A percentile compares a stretch with the other conserved stretches of the same genome.
These are phyloP conservation scores for Bombardia bombarda DNA, from an alignment of 495 filamentous ascomycete species.

Conservation along the genomic window DNA sequence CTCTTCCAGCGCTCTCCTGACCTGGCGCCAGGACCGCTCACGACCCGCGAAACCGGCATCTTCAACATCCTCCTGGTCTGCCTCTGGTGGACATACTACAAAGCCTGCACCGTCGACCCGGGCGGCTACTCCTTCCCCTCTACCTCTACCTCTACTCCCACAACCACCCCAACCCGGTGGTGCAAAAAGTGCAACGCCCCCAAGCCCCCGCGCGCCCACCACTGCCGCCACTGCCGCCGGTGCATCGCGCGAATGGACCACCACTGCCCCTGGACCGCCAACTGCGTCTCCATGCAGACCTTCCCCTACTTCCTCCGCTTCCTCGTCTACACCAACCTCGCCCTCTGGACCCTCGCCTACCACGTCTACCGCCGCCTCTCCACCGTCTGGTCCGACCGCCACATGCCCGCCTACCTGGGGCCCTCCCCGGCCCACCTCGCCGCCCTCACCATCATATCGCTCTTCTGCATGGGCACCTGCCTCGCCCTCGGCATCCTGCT, in stretches of 20 bases:
- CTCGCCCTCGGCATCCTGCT: conserved; percentile 63
- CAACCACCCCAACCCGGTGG: conserved; percentile 43
- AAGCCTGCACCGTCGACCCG: conserved; percentile 69
- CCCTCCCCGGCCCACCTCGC: conserved; percentile 55
- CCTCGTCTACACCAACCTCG: conserved; percentile 63
- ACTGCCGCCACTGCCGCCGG: conserved; percentile 81
- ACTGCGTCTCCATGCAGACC: conserved; percentile 86
- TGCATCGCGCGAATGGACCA: conserved; percentile 98
- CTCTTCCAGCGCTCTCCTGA: conserved; percentile 55
- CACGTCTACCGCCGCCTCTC: conserved; percentile 53
- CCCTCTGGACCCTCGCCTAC: conserved; percentile 52
- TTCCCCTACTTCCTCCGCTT: conserved; percentile 90
- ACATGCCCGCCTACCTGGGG: conserved; percentile 76
- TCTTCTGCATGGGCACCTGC: conserved; percentile 52
- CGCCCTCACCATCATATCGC: conserved; percentile 56
- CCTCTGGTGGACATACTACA: conserved; percentile 73
- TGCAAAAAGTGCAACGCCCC: conserved; percentile 77
- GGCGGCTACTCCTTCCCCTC: conserved; percentile 46
- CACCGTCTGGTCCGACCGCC: conserved; percentile 56
- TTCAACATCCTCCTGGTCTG: conserved; percentile 69
- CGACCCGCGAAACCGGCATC: conserved; percentile 47
- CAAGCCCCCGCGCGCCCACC: conserved; percentile 85
- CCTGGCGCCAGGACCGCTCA: conserved; percentile 61
- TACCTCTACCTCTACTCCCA: conserved; percentile 9
- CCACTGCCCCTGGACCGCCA: conserved; percentile 93